phyloP scores from a whole-genome alignment of 495 filamentous ascomycete genomes.

The Neohortaea acidophila region DNA sequence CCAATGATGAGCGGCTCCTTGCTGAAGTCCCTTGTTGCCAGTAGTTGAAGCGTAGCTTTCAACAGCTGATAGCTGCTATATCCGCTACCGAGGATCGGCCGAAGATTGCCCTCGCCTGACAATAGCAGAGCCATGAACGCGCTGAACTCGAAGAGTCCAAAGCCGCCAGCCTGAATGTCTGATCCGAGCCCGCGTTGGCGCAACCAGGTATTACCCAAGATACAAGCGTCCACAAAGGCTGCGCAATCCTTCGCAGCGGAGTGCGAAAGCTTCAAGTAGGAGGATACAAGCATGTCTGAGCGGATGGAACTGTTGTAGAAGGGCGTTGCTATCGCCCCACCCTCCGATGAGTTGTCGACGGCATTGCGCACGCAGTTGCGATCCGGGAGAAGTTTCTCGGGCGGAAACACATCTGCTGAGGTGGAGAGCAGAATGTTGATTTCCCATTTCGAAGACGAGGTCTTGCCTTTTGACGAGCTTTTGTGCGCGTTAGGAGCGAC shows the following conservation, averaged over 20 bases:
- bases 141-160: conserved; percentile 87
- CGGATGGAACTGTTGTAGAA: conserved; percentile 80
- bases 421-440: conserved; percentile 69
- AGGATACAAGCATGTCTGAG: conserved; percentile 55
- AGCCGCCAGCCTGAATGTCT: conserved; percentile 57
- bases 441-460: conserved; percentile 32
- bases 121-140: conserved; percentile 63
- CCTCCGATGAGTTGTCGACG: conserved; percentile 17
- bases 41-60: conserved; percentile 74
- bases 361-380: conserved; percentile 50
- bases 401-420: conserved; percentile 48
- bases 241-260: conserved; percentile 47
- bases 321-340: conserved; percentile 38
- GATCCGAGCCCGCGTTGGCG: conserved; percentile 69
- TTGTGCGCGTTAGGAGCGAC: conserved; percentile 29
- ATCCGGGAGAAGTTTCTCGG: conserved; percentile 49
- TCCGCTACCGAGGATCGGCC: conserved; percentile 53
- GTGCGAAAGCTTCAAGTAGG: conserved; percentile 60
- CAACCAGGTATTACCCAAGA: conserved; percentile 77
- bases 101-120: conserved; percentile 56
- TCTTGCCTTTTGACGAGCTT: conserved; percentile 9
- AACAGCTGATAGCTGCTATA: conserved; percentile 90
- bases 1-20: conserved; percentile 46
- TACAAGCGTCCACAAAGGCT: conserved; percentile 65
- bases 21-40: conserved; percentile 53